Evolutionary conservation across 208 protist species (phyloP).

Genomic region (Leishmania mexicana): DNA sequence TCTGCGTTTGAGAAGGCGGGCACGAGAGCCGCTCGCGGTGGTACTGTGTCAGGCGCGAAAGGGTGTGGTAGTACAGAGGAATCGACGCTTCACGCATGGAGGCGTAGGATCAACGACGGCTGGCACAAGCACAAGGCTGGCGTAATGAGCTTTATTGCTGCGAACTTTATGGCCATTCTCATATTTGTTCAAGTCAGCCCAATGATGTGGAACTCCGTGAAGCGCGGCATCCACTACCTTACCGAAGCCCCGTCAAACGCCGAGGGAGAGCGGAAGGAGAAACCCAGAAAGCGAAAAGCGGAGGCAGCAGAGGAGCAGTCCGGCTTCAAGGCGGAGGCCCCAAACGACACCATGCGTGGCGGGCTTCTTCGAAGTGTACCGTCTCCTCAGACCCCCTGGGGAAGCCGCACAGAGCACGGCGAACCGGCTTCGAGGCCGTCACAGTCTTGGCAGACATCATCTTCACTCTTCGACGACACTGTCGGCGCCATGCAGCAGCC

Average conservation of each 20-base stretch:
- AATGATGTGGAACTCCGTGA: conserved; percentile 38
- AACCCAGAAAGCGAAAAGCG: conserved; percentile 2
- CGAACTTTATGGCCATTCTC: conserved; percentile 72
- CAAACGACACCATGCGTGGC: conserved; percentile 14
- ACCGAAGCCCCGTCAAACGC: background rate
- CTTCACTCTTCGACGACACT: conserved; percentile 28
- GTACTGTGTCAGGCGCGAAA: background rate
- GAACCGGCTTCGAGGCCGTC: background rate
- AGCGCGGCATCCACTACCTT: conserved; percentile 26
- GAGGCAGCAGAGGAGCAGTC: background rate
- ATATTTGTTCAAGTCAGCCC: conserved; percentile 57
- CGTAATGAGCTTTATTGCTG: conserved; percentile 56
- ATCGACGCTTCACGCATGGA: conserved; percentile 25
- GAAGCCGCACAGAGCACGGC: background rate
- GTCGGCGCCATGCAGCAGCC: background rate
- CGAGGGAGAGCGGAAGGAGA: conserved; percentile 18
- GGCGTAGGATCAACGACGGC: conserved; percentile 5
- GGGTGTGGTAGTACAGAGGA: background rate
- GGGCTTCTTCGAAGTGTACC: conserved; percentile 20
- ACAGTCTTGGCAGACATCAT: conserved; percentile 20
- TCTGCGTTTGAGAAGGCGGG: conserved; percentile 19
- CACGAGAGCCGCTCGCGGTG: conserved; percentile 7
- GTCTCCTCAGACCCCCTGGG: background rate
- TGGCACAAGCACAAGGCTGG: conserved; percentile 35
- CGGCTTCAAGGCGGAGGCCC: conserved; percentile 16